Evolutionary conservation across 805 yeast genomes (phyloP).

Genomic region (Saccharomycopsis sp.): DNA sequence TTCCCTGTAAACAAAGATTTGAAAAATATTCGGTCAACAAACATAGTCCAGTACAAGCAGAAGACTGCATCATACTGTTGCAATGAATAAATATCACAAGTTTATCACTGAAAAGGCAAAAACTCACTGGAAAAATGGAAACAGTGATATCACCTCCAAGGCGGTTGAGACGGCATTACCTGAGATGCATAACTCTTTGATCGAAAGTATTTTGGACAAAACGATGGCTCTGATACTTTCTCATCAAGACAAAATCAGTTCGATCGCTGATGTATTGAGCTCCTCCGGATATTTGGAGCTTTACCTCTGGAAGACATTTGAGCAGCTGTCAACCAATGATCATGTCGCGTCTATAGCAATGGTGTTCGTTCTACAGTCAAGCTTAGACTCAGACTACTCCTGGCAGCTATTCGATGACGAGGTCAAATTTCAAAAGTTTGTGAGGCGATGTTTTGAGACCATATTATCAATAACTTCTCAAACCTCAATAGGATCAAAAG

Average conservation of each 20-base stretch:
- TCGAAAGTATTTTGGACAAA: too few species aligned
- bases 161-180: too few species aligned
- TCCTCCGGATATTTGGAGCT: slow-evolving; percentile 12
- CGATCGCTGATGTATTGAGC: slow-evolving; percentile 1
- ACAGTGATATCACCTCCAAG: too few species aligned
- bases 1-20: too few species aligned
- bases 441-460: slow-evolving; percentile 2
- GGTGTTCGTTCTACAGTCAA: slow-evolving; percentile 20
- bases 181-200: too few species aligned
- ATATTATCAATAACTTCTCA: background rate
- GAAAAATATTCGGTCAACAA: too few species aligned
- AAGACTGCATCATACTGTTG: too few species aligned
- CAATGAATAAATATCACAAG: background rate
- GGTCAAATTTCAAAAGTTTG: slow-evolving; percentile 15
- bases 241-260: background rate
- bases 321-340: slow-evolving; percentile 31
- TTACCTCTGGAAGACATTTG: slow-evolving; percentile 36
- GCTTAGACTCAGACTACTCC: too few species aligned
- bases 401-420: too few species aligned
- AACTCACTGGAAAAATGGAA: background rate
- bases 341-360: slow-evolving; percentile 33
- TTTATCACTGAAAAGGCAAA: background rate
- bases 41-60: too few species aligned
- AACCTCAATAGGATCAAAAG: background rate
- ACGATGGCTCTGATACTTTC: background rate